phyloP scores from a whole-genome alignment of 2,329 filamentous ascomycete species.

The Emergomyces orientalis region DNA sequence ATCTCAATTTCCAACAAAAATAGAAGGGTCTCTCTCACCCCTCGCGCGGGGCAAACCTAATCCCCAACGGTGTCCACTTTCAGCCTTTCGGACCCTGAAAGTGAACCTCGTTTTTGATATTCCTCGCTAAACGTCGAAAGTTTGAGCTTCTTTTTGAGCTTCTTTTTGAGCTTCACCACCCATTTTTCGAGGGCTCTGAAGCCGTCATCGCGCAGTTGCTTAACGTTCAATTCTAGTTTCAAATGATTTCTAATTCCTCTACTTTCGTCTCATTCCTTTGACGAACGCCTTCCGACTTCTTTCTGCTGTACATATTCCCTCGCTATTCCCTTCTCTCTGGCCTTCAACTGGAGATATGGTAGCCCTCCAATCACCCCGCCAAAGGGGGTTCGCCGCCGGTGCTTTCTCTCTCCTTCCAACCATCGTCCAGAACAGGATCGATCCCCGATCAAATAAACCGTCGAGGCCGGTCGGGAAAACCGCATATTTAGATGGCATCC shows the following conservation, averaged over 20 bases:
- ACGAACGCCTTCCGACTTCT: not conserved
- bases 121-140: no score
- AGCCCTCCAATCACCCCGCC: not conserved
- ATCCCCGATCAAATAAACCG: not conserved
- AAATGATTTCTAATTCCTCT: not conserved
- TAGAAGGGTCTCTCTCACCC: no score
- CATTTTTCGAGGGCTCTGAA: not conserved
- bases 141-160: no score
- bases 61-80: no score
- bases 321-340: not conserved
- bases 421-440: not conserved
- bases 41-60: no score
- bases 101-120: no score
- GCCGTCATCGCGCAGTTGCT: not conserved
- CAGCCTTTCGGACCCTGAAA: no score
- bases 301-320: not conserved
- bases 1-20: no score
- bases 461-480: constrained; percentile 12
- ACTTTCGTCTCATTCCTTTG: not conserved
- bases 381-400: not conserved
- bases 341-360: not conserved
- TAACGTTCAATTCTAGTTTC: not conserved
- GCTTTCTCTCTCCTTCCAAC: not conserved
- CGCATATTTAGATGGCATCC: constrained; percentile 21
- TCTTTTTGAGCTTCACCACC: not conserved